Conservation (phyloP, 2,329 filamentous ascomycete species). For the Ophiocordyceps unilateralis region DNA sequence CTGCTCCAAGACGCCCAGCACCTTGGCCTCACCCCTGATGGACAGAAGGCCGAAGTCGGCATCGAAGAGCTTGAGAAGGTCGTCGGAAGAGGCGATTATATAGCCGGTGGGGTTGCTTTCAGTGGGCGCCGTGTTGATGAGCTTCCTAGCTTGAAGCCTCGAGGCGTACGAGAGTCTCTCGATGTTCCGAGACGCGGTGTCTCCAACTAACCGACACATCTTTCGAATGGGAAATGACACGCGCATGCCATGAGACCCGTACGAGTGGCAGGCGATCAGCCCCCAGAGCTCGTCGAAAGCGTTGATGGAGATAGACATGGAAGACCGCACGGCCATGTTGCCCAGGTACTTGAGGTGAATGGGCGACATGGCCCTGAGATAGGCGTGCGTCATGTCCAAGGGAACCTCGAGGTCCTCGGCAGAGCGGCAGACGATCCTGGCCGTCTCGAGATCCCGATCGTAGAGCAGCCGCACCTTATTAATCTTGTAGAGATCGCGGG, state of each 20-base stretch:
- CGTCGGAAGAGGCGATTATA: conserved; percentile 77
- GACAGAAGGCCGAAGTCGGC: conserved; percentile 76
- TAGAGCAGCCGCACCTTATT: conserved; percentile 83
- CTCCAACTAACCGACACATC: conserved; percentile 77
- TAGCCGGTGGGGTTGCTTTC: conserved; percentile 74
- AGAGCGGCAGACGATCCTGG: conserved; percentile 65
- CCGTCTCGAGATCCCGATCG: conserved; percentile 64
- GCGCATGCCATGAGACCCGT: conserved; percentile 64
- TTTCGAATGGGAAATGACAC: conserved; percentile 83
- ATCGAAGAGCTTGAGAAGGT: conserved; percentile 67
- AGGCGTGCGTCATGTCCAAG: conserved; percentile 69
- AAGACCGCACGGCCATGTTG: conserved; percentile 84
- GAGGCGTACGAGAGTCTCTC: conserved; percentile 77
- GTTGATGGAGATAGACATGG: conserved; percentile 88
- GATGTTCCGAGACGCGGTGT: conserved; percentile 73
- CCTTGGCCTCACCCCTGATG: conserved; percentile 77
- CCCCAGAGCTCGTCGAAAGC: conserved; percentile 79
- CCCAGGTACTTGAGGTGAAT: conserved; percentile 75
- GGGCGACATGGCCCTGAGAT: conserved; percentile 77
- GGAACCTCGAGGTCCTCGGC: conserved; percentile 56
- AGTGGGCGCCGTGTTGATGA: conserved; percentile 73
- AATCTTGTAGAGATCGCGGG: conserved; percentile 72
- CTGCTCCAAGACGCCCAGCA: conserved; percentile 56
- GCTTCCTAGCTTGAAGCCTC: conserved; percentile 65
- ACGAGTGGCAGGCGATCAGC: conserved; percentile 70